These are phyloP conservation scores for Claviceps purpurea DNA, from an alignment of 2,329 filamentous ascomycete genomes.

Conservation along the genomic window DNA sequence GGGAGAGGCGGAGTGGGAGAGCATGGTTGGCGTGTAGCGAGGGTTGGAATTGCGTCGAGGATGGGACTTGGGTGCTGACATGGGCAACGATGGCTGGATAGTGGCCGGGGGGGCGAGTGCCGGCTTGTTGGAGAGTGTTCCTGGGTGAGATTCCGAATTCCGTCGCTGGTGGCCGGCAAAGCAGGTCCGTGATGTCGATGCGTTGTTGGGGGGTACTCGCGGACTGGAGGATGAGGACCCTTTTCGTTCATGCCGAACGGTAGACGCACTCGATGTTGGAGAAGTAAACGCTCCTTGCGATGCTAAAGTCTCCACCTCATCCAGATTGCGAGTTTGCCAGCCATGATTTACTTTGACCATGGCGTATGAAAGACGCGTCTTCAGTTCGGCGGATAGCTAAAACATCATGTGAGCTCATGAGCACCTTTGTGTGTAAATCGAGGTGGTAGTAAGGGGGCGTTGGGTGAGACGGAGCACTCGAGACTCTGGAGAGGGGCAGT, in stretches of 20 bases:
- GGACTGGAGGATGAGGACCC: constrained; percentile 21
- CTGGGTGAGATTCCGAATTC: constrained; percentile 25
- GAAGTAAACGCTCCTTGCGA: constrained; percentile 47
- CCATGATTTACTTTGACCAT: constrained; percentile 88
- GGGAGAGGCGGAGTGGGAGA: constrained; percentile 35
- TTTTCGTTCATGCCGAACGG: constrained; percentile 29
- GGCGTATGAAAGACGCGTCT: constrained; percentile 77
- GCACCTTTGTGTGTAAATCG: no score
- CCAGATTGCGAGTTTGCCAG: constrained; percentile 67
- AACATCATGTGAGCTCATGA: no score
- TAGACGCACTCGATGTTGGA: constrained; percentile 44
- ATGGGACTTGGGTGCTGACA: constrained; percentile 21
- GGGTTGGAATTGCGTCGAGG: constrained; percentile 38
- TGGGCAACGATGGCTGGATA: constrained; percentile 34
- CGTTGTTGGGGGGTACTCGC: constrained; percentile 1
- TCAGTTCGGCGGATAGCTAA: constrained; percentile 65
- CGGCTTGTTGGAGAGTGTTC: constrained; percentile 20
- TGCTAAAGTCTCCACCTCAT: constrained; percentile 63
- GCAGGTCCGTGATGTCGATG: constrained; percentile 20
- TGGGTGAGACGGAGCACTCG: no score
- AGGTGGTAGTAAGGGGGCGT: no score
- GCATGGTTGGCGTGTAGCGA: constrained; percentile 33
- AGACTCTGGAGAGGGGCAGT: background rate
- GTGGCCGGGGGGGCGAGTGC: constrained; percentile 39
- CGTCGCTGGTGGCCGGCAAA: constrained; percentile 10